These are phyloP conservation scores for Serendipita sp. DNA, from an alignment of 768 basidiomycete species.

Conservation along the genomic window DNA sequence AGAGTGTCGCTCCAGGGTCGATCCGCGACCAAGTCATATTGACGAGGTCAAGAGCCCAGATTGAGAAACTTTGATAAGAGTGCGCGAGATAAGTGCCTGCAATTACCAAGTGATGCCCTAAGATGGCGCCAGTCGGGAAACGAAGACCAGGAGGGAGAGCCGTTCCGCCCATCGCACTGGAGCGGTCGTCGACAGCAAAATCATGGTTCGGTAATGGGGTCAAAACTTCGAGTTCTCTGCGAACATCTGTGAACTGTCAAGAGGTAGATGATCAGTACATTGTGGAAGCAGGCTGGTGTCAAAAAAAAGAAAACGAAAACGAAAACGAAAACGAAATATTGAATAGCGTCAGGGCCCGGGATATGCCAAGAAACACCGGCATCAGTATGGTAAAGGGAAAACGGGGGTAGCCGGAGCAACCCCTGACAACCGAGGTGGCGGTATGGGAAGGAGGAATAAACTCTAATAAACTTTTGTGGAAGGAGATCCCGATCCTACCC, in stretches of 20 bases:
- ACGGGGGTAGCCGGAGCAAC: too few species aligned
- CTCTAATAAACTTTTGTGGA: not conserved
- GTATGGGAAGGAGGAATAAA: not conserved
- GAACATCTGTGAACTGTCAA: constrained; percentile 75
- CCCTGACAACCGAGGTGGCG: too few species aligned
- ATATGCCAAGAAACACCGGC: not conserved
- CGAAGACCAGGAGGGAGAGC: constrained; percentile 86
- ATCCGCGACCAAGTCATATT: constrained; percentile 76
- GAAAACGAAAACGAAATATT: too few species aligned
- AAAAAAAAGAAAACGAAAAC: not conserved
- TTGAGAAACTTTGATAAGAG: constrained; percentile 84
- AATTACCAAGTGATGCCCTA: constrained; percentile 82
- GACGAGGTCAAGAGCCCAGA: constrained; percentile 84
- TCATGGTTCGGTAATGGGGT: constrained; percentile 59
- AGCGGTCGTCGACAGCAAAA: constrained; percentile 67
- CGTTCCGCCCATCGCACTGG: constrained; percentile 59
- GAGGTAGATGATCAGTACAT: not conserved
- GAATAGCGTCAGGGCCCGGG: not conserved
- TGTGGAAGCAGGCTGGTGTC: not conserved
- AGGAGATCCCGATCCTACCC: not conserved
- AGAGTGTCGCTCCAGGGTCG: constrained; percentile 72
- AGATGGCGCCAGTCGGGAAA: constrained; percentile 86
- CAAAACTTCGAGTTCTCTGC: constrained; percentile 86
- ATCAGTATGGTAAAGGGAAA: too few species aligned
- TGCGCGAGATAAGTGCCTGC: constrained; percentile 93